Base-by-base conservation (phyloP, 345 rosid genomes). In the Nephelium lappaceum region DNA sequence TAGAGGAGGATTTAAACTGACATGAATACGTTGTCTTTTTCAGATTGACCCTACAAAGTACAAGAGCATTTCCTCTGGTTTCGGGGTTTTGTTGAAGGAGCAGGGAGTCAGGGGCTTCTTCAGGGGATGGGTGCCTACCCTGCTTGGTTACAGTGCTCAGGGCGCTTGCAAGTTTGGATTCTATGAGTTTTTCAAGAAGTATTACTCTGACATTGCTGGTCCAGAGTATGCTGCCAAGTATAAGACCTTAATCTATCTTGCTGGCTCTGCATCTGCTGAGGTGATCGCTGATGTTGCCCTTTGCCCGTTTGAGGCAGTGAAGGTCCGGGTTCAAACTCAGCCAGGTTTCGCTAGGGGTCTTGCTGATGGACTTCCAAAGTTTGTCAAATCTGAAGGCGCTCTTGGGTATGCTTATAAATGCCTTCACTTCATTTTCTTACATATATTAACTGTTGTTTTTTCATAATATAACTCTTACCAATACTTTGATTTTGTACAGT, bases 141-240 rank as follows among this genome's bases (percentile, higher is more conserved):
- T 97, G 8, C 89, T 97, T 77, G 99, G 99, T 83, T 97, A 94
- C 86, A 93, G 98, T 83, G 98, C 97, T 38, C 99, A 97, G 83
- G 99, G 99, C 23, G 99, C 99, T 51, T 91, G 99, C 92, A 97
- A 97, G 88, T 94, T 86, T 82, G 99, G 98, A 41, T 97, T 97
- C 79, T 97, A 97, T 51, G 98, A 97, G 92, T 97, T 86, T 78
- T 97, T 97, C 83, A 97, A 97, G 88, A 97, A 97, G 83, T 89
- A 89, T 51, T 97, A 97, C 84, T 84, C 98, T 15, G 99, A 97
- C 76, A 78, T 97, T 70, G 99, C 92, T 78, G 99, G 99, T 67
- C 98, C 99, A 21, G 98, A 97, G 88, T 88, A 73, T 72, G 80
- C 84, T 67, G 76, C 93, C 21, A 94, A 96, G 86, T 94, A 94